phyloP scores from a whole-genome alignment of 108 stramenopile genomes.

The Parmales sp. region DNA sequence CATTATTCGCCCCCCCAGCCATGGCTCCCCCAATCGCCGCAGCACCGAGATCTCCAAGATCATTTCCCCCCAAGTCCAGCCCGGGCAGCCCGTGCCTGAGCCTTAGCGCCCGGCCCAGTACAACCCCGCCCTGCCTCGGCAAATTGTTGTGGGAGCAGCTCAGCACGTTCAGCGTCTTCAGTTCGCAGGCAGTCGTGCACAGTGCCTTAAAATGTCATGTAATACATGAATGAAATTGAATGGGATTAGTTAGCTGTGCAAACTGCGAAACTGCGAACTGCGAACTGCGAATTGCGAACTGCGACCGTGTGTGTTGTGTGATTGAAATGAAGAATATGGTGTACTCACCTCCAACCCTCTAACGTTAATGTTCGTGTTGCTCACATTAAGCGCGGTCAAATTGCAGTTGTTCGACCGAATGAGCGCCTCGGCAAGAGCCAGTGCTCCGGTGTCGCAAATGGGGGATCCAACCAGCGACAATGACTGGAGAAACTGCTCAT shows the following conservation, averaged over 20 bases:
- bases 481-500: background rate
- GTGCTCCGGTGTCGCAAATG: background rate
- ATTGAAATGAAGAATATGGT: background rate
- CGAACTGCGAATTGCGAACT: background rate
- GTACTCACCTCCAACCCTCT: conserved; percentile 2
- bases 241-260: background rate
- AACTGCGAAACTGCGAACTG: background rate
- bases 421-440: background rate
- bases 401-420: background rate
- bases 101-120: background rate
- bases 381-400: background rate
- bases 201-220: no score
- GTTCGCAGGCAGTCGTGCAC: background rate
- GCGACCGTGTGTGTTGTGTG: background rate
- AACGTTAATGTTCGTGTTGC: background rate
- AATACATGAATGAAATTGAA: background rate
- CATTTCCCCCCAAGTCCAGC: background rate
- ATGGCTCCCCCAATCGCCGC: conserved; percentile 1
- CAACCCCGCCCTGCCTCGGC: background rate
- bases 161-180: background rate
- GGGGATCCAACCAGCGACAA: background rate
- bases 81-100: background rate
- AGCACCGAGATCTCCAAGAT: conserved; percentile 4
- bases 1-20: background rate
- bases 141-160: background rate